Conservation (phyloP, 2,329 filamentous ascomycete genomes). For the Nectriaceae sp. region DNA sequence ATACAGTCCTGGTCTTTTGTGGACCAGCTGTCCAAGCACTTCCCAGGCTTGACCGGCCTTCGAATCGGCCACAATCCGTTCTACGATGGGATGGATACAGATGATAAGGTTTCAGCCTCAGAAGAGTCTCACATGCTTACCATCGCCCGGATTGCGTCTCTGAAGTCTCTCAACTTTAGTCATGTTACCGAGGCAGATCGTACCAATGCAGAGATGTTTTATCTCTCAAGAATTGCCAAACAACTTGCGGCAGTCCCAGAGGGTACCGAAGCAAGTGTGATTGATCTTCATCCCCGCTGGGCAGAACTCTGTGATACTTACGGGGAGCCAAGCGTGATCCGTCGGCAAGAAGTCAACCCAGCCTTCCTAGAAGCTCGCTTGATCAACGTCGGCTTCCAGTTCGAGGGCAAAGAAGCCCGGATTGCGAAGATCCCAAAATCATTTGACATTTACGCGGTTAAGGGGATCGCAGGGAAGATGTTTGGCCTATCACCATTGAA, state of each 20-base stretch:
- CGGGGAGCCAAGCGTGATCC: constrained; percentile 66
- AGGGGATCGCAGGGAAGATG: constrained; percentile 73
- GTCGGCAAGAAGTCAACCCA: constrained; percentile 64
- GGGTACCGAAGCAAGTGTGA: constrained; percentile 53
- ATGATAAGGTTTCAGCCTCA: constrained; percentile 42
- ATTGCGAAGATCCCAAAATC: constrained; percentile 67
- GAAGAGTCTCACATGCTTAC: constrained; percentile 91
- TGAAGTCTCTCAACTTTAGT: constrained; percentile 74
- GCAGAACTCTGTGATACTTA: constrained; percentile 73
- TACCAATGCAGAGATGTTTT: constrained; percentile 89
- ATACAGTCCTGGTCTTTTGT: constrained; percentile 73
- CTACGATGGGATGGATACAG: constrained; percentile 54
- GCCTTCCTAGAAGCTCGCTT: constrained; percentile 81
- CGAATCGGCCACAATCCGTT: constrained; percentile 87
- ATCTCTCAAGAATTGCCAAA: constrained; percentile 79
- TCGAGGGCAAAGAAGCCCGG: constrained; percentile 28
- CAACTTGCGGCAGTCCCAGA: constrained; percentile 67
- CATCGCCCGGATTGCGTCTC: constrained; percentile 68
- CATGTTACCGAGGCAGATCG: constrained; percentile 73
- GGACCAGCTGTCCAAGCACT: constrained; percentile 64
- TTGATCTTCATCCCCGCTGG: constrained; percentile 71
- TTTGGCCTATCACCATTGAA: constrained; percentile 66
- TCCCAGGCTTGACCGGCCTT: constrained; percentile 74
- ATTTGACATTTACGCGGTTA: constrained; percentile 79
- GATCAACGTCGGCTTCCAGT: constrained; percentile 61